phyloP scores from a whole-genome alignment of 257 asterid genomes.

The Rehmannia glutinosa region DNA sequence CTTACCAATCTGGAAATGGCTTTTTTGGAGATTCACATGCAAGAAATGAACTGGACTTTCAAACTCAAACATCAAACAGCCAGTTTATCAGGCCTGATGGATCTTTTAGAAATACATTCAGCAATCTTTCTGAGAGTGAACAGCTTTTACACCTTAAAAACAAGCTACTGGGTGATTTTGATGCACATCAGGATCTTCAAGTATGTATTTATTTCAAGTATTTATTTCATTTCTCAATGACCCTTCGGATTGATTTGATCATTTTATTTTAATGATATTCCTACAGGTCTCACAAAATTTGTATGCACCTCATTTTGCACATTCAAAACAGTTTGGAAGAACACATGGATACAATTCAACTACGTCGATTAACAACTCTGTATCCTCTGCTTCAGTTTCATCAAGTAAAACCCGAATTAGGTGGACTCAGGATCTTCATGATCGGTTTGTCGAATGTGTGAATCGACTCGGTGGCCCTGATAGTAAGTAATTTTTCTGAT shows the following conservation, averaged over 20 bases:
- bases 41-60: background rate
- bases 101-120: slow-evolving; percentile 24
- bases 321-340: slow-evolving; percentile 24
- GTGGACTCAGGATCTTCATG: slow-evolving; percentile 84
- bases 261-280: background rate
- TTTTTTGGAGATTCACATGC: slow-evolving; percentile 14
- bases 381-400: slow-evolving; percentile 27
- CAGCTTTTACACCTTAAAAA: slow-evolving; percentile 38
- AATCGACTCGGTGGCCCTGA: slow-evolving; percentile 81
- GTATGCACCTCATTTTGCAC: slow-evolving; percentile 25
- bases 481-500: slow-evolving; percentile 43
- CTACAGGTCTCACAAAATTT: slow-evolving; percentile 29
- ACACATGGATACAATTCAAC: slow-evolving; percentile 17
- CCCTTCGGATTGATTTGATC: background rate
- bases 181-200: slow-evolving; percentile 32
- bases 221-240: too few relatives aligned
- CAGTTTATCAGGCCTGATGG: slow-evolving; percentile 16
- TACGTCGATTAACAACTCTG: slow-evolving; percentile 17
- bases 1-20: too few relatives aligned
- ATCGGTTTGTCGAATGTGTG: slow-evolving; percentile 68
- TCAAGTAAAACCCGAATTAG: slow-evolving; percentile 59
- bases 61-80: slow-evolving; percentile 11
- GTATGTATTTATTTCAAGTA: slow-evolving; percentile 41
- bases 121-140: slow-evolving; percentile 41
- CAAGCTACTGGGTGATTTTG: slow-evolving; percentile 42